Evolutionary conservation across 169 alveolate species (phyloP).

Genomic region (Babesia bovis): DNA sequence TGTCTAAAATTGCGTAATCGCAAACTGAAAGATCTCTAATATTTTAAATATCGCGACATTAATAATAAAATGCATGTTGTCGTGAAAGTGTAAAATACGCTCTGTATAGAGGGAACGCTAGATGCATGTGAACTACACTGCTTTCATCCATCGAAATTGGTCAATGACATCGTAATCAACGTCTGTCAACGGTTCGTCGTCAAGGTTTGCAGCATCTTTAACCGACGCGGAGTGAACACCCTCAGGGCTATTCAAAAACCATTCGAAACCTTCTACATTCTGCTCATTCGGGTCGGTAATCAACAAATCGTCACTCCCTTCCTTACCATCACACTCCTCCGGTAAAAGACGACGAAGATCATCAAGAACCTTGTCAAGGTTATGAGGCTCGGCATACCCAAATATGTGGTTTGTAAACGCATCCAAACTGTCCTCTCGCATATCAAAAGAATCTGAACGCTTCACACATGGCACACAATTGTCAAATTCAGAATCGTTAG

Average conservation of each 20-base stretch:
- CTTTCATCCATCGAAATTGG: conserved; percentile 11
- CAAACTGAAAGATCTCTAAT: conserved; percentile 11
- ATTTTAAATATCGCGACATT: neutral
- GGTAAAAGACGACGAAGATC: conserved; percentile 47
- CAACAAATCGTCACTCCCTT: neutral
- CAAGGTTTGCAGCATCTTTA: neutral
- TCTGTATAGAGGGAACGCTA: neutral
- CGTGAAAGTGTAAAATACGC: neutral
- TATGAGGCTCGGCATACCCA: conserved; percentile 27
- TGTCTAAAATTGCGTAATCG: conserved; percentile 12
- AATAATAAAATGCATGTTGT: neutral
- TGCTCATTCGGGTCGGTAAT: conserved; percentile 13
- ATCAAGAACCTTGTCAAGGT: conserved; percentile 27
- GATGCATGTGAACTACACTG: neutral
- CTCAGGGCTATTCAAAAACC: conserved; percentile 42
- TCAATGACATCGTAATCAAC: neutral
- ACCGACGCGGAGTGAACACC: neutral
- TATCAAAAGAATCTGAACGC: neutral
- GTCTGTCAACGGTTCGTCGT: neutral
- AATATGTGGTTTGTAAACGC: conserved; percentile 16
- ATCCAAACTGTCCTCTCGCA: neutral
- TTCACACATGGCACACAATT: neutral
- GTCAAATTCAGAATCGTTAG: conserved; percentile 12
- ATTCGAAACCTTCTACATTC: conserved; percentile 47
- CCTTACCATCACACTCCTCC: conserved; percentile 33